Evolutionary conservation across 2,329 filamentous ascomycete species (phyloP).

Genomic region (Leptosphaerulina australis): DNA sequence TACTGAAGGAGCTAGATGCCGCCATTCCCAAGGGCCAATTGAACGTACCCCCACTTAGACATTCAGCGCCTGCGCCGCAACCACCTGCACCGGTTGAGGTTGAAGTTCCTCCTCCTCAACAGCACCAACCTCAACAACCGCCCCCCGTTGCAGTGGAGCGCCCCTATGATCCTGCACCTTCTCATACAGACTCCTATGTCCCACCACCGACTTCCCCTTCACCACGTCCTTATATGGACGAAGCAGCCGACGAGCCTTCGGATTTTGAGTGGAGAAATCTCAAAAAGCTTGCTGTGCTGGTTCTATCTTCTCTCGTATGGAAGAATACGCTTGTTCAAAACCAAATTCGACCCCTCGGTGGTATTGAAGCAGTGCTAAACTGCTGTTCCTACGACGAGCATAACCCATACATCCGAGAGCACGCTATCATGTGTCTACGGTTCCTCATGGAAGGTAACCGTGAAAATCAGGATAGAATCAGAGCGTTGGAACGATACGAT

Average conservation of each 20-base stretch:
- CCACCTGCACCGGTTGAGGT: conserved; percentile 37
- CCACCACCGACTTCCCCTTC: conserved; percentile 44
- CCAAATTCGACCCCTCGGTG: conserved; percentile 83
- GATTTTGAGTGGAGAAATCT: conserved; percentile 79
- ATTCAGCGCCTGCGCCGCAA: conserved; percentile 38
- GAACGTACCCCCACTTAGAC: conserved; percentile 64
- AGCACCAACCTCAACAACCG: conserved; percentile 17
- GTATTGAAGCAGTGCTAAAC: conserved; percentile 84
- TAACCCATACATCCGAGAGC: conserved; percentile 92
- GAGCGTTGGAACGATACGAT: conserved; percentile 59
- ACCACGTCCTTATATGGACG: conserved; percentile 55
- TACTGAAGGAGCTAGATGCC: conserved; percentile 85
- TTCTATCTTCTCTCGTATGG: conserved; percentile 86
- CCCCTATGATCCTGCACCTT: conserved; percentile 63
- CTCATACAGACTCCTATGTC: conserved; percentile 53
- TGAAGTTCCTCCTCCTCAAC: conserved; percentile 18
- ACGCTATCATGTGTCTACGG: conserved; percentile 61
- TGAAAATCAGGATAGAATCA: conserved; percentile 73
- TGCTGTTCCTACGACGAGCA: conserved; percentile 91
- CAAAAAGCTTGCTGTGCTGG: conserved; percentile 90
- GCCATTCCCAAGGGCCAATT: conserved; percentile 73
- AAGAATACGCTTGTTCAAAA: conserved; percentile 84
- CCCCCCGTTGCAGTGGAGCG: conserved; percentile 63
- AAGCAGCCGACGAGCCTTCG: conserved; percentile 62
- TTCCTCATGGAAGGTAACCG: conserved; percentile 73